Evolutionary conservation across 2,329 filamentous ascomycete species (phyloP).

Genomic region (Phaeosphaeriaceae sp.): DNA sequence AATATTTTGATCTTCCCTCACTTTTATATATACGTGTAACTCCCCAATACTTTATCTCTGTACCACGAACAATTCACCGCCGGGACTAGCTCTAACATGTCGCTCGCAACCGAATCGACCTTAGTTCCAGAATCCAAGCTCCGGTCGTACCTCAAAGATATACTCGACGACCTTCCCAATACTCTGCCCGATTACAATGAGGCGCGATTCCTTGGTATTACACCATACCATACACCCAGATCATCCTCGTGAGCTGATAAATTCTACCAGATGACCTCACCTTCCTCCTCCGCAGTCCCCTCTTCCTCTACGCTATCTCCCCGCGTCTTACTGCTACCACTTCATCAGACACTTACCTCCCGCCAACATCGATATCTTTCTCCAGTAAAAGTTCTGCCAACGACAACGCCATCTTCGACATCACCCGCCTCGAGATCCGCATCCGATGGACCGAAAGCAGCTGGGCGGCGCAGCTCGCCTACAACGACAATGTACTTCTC

Average conservation of each 20-base stretch:
- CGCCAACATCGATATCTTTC: background rate
- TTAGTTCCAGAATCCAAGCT: background rate
- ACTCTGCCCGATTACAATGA: constrained; percentile 11
- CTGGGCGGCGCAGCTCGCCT: constrained; percentile 13
- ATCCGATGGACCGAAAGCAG: constrained; percentile 9
- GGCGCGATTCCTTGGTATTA: constrained; percentile 11
- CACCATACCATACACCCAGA: background rate
- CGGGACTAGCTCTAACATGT: background rate
- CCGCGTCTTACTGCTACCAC: constrained; percentile 6
- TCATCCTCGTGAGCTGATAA: background rate
- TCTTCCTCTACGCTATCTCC: constrained; percentile 14
- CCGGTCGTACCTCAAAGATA: constrained; percentile 7
- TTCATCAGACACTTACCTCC: background rate
- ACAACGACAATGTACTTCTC: constrained; percentile 8
- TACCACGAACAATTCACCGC: background rate
- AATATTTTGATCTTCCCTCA: no score
- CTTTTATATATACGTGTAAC: background rate
- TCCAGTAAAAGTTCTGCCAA: background rate
- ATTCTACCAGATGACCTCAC: constrained; percentile 11
- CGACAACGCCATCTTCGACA: background rate
- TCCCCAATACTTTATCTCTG: background rate
- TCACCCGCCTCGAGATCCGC: constrained; percentile 5
- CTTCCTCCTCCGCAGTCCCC: constrained; percentile 14
- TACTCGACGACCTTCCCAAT: constrained; percentile 10
- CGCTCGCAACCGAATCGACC: background rate